Evolutionary conservation across 2,329 filamentous ascomycete species (phyloP).

Genomic region (Trichoderma sp.): DNA sequence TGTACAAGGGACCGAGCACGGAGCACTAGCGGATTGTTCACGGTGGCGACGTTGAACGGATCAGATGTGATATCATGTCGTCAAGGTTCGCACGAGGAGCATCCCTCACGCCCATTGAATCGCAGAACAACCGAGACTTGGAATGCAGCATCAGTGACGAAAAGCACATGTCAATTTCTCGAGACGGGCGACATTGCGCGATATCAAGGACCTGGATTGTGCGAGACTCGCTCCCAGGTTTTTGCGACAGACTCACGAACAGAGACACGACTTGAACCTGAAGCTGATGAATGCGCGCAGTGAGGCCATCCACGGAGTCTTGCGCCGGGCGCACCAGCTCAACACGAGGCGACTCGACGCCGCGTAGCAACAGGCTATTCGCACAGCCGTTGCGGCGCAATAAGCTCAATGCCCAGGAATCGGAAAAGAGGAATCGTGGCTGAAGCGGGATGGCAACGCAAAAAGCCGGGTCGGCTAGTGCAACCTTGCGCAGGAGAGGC

Average conservation of each 20-base stretch:
- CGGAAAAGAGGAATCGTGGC: slow-evolving; percentile 12
- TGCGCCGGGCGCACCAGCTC: neutral
- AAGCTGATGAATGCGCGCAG: neutral
- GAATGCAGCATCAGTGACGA: neutral
- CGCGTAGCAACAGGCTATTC: neutral
- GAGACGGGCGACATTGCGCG: neutral
- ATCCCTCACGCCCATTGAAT: slow-evolving; percentile 13
- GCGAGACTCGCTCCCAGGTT: neutral
- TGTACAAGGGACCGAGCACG: neutral
- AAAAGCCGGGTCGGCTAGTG: slow-evolving; percentile 10
- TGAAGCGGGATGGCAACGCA: slow-evolving; percentile 18
- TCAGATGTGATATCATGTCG: slow-evolving; percentile 25
- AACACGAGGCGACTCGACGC: slow-evolving; percentile 1
- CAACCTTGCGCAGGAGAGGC: slow-evolving; percentile 14
- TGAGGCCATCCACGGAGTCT: neutral
- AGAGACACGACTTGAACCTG: neutral
- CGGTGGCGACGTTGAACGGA: slow-evolving; percentile 17
- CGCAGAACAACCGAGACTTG: neutral
- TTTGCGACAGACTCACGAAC: neutral
- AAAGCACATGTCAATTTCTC: neutral
- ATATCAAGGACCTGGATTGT: neutral
- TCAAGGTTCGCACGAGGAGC: neutral
- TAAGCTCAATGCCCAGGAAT: slow-evolving; percentile 3
- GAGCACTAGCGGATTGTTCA: neutral
- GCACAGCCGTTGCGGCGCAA: neutral